Conservation (phyloP, 129 eudicot genomes). For the Escallonia herrerae region DNA sequence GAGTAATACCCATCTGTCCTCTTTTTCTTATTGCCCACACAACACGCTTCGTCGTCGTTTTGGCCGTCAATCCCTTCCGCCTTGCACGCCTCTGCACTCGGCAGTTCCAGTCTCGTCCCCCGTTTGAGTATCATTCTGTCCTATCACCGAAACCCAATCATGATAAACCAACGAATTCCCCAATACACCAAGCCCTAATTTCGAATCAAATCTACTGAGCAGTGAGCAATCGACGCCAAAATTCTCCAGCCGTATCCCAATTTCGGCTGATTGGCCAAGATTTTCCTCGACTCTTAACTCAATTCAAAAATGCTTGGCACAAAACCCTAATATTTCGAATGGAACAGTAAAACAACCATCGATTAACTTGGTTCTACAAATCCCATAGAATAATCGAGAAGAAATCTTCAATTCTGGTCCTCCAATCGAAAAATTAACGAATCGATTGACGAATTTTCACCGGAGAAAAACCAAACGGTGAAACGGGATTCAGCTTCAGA, state of each 20-base stretch:
- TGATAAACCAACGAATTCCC: conserved; percentile 4
- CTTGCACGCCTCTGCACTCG: conserved; percentile 43
- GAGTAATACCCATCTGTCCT: conserved; percentile 15
- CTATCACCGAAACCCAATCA: conserved; percentile 13
- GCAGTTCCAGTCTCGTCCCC: conserved; percentile 40
- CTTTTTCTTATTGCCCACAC: conserved; percentile 20
- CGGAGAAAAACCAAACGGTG: too few species aligned
- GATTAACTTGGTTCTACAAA: neutral
- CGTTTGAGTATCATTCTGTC: conserved; percentile 26
- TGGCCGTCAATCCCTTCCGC: conserved; percentile 15
- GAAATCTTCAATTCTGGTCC: neutral
- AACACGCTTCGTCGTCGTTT: conserved; percentile 17
- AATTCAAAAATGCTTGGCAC: conserved; percentile 4
- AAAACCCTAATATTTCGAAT: conserved; percentile 21
- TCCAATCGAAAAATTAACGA: neutral
- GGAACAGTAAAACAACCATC: conserved; percentile 2
- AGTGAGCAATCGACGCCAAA: too few species aligned
- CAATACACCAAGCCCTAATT: conserved; percentile 32
- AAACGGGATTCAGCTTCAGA: neutral
- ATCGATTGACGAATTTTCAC: neutral
- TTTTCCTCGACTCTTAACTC: neutral
- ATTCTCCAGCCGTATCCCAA: conserved; percentile 9
- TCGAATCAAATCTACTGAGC: neutral
- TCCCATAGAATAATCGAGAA: neutral
- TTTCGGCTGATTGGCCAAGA: neutral